A percentile compares a stretch with the other conserved stretches of the same genome.
Conservation (phyloP, 495 filamentous ascomycete species). For the Neurospora intermedia region DNA sequence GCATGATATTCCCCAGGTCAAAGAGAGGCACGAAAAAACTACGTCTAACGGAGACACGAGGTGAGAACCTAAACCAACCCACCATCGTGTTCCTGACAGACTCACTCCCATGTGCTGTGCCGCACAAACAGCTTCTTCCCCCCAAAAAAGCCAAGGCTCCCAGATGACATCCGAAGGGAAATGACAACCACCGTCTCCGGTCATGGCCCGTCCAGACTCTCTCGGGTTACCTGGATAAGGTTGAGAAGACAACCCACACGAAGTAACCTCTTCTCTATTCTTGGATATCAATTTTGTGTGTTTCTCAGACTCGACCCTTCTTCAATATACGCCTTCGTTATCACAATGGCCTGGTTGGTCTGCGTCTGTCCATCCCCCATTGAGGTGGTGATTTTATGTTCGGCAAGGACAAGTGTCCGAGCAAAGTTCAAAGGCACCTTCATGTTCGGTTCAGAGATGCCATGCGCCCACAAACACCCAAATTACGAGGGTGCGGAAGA, state of each 20-base stretch:
- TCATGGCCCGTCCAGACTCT: slow-evolving; percentile 2
- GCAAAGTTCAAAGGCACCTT: background rate
- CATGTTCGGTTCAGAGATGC: background rate
- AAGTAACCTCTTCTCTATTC: slow-evolving; percentile 18
- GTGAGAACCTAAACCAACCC: background rate
- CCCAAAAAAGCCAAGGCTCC: background rate
- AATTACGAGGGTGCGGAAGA: background rate
- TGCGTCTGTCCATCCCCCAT: background rate
- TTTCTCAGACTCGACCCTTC: background rate
- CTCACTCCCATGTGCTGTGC: background rate
- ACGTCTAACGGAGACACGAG: background rate
- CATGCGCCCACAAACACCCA: background rate
- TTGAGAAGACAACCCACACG: background rate
- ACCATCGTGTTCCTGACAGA: background rate
- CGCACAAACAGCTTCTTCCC: background rate
- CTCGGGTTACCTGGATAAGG: slow-evolving; percentile 15
- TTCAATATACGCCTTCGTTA: background rate
- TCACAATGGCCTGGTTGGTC: background rate
- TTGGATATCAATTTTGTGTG: background rate
- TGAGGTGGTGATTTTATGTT: background rate
- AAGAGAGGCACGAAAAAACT: background rate
- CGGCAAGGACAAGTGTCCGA: background rate
- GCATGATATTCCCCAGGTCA: background rate
- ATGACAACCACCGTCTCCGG: background rate
- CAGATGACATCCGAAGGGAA: background rate